Base-by-base conservation (phyloP, 2,329 filamentous ascomycete genomes). In the Cadophora sp. region DNA sequence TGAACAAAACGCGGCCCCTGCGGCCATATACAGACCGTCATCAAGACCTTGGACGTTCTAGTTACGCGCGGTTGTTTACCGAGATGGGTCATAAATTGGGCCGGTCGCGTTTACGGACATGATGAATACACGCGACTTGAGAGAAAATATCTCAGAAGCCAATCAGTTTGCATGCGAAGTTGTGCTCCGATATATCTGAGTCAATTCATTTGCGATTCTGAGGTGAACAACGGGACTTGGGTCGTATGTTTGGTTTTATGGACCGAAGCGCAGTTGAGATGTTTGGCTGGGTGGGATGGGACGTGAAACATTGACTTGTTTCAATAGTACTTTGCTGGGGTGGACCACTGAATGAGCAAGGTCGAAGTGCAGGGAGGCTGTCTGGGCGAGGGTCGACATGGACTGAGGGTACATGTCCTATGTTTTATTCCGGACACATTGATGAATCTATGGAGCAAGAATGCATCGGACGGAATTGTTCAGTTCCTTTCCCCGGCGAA, bases 21-120 rank as follows among this genome's bases (percentile, higher is more conserved):
- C 27, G 43, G 7, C n/a, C 43, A 22, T 5, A 22, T n/a, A 37
- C 31, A 12, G 43, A 40, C 4, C 34, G 4, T 26, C 34, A 58
- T 59, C 22, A 12, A 34, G 31, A 43, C 16, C 14, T 59, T 40
- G 9, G 56, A 59, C 56, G 56, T 59, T 43, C 11, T 22, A 37
- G n/a, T 43, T 27, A 59, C 31, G 56, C 56, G 56, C 56, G 56
- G 56, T 59, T 59, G 56, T 40, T 59, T 59, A 40, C 56, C 56
- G 56, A 59, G 31, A 27, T 43, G 31, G 56, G 56, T 59, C 56
- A 43, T 24, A 43, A 5, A 59, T 59, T 59, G 56, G 56, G 56
- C 56, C 56, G 56, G 34, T 59, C 56, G 34, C 56, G 31, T 40
- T 59, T 40, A 40, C 26, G n/a, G 43, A 40, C n/a, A 40, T 34